phyloP scores from a whole-genome alignment of 2,329 filamentous ascomycete species.

The Aspergillus awamori region DNA sequence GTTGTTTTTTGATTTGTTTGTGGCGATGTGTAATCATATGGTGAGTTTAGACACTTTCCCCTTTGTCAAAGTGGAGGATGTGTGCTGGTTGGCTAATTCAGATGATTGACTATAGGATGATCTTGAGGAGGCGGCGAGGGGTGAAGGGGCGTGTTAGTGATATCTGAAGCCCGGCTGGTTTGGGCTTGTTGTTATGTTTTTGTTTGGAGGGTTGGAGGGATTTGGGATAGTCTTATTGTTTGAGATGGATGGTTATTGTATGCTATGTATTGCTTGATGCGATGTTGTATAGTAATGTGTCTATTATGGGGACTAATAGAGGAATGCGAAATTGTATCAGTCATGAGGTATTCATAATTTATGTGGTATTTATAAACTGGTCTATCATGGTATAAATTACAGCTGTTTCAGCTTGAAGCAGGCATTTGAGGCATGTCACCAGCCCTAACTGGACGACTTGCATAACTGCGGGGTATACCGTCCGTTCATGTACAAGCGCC shows the following conservation, averaged over 20 bases:
- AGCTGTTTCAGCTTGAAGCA: not conserved
- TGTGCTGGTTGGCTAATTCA: not conserved
- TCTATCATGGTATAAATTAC: not conserved
- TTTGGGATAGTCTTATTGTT: not conserved
- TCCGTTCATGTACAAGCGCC: not conserved
- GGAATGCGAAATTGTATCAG: not conserved
- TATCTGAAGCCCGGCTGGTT: not conserved
- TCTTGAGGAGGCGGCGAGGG: not conserved
- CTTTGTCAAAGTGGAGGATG: not conserved
- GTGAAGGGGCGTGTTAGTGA: not conserved
- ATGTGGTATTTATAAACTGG: not conserved
- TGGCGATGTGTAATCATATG: constrained; percentile 89
- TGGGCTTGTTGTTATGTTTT: not conserved
- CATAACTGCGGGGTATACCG: not conserved
- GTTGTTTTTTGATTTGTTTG: constrained; percentile 91
- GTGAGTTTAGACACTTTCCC: constrained; percentile 51
- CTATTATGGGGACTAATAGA: not conserved
- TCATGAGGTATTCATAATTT: not conserved
- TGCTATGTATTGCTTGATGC: not conserved
- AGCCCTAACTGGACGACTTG: not conserved
- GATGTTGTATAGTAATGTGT: not conserved
- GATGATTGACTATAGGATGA: constrained; percentile 12
- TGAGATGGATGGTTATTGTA: not conserved
- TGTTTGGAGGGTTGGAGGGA: not conserved
- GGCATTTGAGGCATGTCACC: not conserved